These are phyloP conservation scores for Metschnikowia drakensbergensis DNA, from an alignment of 805 yeast species.

Conservation along the genomic window DNA sequence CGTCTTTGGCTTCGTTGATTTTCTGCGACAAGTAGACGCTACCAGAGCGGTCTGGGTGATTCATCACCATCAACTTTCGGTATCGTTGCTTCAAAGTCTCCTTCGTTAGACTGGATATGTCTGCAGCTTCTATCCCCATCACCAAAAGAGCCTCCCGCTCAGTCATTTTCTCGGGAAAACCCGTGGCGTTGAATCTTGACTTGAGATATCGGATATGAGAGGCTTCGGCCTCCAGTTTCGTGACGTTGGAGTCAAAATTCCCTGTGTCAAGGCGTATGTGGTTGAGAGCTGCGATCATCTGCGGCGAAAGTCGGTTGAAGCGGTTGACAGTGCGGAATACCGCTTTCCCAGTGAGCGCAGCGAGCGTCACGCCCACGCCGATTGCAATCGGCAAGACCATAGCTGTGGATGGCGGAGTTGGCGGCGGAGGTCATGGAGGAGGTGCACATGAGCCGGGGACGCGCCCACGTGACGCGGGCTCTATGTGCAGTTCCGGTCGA, in stretches of 20 bases:
- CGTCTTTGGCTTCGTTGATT: conserved; percentile 42
- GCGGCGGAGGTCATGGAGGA: background rate
- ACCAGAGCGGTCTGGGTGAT: conserved; percentile 43
- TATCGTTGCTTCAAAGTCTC: conserved; percentile 31
- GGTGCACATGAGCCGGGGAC: background rate
- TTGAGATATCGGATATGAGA: conserved; percentile 18
- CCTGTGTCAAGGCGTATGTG: conserved; percentile 13
- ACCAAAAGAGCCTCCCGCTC: conserved; percentile 41
- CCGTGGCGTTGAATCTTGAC: conserved; percentile 21
- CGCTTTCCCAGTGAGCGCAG: conserved; percentile 17
- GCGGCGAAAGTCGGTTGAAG: conserved; percentile 17
- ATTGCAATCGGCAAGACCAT: conserved; percentile 20
- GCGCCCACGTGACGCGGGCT: background rate
- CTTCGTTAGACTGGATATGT: conserved; percentile 26
- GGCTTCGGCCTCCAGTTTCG: conserved; percentile 12
- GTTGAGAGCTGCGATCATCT: conserved; percentile 21
- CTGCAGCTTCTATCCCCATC: conserved; percentile 40
- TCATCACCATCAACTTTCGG: conserved; percentile 36
- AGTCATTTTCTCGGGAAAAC: conserved; percentile 37
- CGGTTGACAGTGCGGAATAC: conserved; percentile 10
- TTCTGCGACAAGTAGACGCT: conserved; percentile 39
- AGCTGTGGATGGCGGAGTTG: background rate
- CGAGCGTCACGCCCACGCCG: conserved; percentile 19
- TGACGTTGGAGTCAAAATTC: conserved; percentile 7
- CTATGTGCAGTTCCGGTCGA: too few relatives aligned